Conservation (phyloP, 2,329 filamentous ascomycete species). For the Biscogniauxia sp. region DNA sequence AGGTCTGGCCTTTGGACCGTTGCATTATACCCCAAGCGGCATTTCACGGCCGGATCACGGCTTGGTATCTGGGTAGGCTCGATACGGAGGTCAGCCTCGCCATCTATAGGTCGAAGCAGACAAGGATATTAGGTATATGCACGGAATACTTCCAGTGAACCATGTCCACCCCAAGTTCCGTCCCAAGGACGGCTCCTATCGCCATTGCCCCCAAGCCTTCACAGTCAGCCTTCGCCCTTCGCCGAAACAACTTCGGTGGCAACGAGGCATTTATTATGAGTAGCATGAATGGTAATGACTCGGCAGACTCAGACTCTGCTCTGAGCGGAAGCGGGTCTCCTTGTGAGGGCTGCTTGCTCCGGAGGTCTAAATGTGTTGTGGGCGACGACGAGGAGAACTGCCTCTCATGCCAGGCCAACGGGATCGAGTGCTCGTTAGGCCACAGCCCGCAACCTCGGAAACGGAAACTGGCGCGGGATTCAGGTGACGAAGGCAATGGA, state of each 20-base stretch:
- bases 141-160: conserved; percentile 30
- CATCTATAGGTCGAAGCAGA: conserved; percentile 12
- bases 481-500: conserved; percentile 56
- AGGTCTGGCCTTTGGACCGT: conserved; percentile 10
- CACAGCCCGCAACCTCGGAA: conserved; percentile 77
- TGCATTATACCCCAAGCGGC: conserved; percentile 15
- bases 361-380: conserved; percentile 74
- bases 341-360: conserved; percentile 72
- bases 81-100: conserved; percentile 19
- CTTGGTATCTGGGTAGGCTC: conserved; percentile 13
- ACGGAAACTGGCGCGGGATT: conserved; percentile 69
- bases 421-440: conserved; percentile 75
- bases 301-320: conserved; percentile 46
- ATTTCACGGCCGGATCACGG: conserved; percentile 12
- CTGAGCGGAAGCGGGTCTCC: conserved; percentile 48
- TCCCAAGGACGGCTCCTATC: conserved; percentile 62
- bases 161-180: conserved; percentile 54
- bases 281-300: conserved; percentile 52
- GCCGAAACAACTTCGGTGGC: conserved; percentile 42
- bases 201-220: conserved; percentile 63
- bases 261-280: conserved; percentile 49
- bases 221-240: conserved; percentile 43
- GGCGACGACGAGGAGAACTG: conserved; percentile 71
- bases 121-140: conserved; percentile 15
- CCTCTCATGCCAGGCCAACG: conserved; percentile 74